Evolutionary conservation across 352 stramenopile species (phyloP).

Genomic region (Pythium periplocum): DNA sequence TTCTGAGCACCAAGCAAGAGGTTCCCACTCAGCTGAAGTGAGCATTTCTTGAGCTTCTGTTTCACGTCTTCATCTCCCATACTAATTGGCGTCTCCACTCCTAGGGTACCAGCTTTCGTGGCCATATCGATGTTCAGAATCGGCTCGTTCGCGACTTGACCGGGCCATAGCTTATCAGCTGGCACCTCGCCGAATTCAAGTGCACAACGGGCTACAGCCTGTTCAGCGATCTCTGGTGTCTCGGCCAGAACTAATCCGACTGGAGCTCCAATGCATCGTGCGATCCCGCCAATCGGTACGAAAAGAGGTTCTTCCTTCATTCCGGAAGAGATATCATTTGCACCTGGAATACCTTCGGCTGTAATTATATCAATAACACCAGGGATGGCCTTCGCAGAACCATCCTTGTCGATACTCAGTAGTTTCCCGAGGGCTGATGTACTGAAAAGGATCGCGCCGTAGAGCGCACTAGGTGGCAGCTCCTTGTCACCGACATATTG

Average conservation of each 20-base stretch:
- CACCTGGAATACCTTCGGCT: slow-evolving; percentile 25
- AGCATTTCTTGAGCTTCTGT: slow-evolving; percentile 15
- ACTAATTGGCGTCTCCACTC: neutral
- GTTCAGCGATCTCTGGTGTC: slow-evolving; percentile 23
- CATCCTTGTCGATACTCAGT: slow-evolving; percentile 21
- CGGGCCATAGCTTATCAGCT: slow-evolving; percentile 22
- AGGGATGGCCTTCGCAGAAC: slow-evolving; percentile 11
- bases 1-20: slow-evolving; percentile 33
- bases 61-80: slow-evolving; percentile 23
- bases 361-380: slow-evolving; percentile 39
- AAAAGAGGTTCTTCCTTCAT: slow-evolving; percentile 34
- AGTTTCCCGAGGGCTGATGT: slow-evolving; percentile 15
- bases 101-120: slow-evolving; percentile 19
- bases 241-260: slow-evolving; percentile 38
- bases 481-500: slow-evolving; percentile 33
- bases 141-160: slow-evolving; percentile 16
- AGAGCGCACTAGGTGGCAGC: slow-evolving; percentile 17
- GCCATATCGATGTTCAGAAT: slow-evolving; percentile 37
- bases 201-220: slow-evolving; percentile 19
- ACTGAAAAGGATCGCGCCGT: slow-evolving; percentile 28
- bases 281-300: slow-evolving; percentile 29
- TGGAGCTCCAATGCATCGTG: slow-evolving; percentile 30
- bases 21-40: slow-evolving; percentile 12
- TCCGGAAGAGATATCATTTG: slow-evolving; percentile 21
- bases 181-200: slow-evolving; percentile 26